These are phyloP conservation scores for Trametes cinnabarina DNA, from an alignment of 768 basidiomycete genomes.

Conservation along the genomic window DNA sequence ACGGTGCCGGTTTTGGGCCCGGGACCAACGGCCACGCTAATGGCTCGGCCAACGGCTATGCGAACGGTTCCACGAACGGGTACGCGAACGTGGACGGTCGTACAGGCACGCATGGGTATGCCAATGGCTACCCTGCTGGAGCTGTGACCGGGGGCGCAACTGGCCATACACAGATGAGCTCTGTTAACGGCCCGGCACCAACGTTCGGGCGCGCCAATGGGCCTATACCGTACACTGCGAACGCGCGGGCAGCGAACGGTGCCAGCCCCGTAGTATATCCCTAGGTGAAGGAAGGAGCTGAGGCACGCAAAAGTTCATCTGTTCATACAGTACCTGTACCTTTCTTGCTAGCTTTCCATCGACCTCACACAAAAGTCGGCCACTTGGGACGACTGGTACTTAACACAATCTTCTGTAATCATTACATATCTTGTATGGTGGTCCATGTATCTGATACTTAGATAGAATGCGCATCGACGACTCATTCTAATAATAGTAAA, in stretches of 20 bases:
- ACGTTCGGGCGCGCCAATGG: background rate
- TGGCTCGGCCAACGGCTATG: background rate
- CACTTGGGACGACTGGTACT: too few relatives aligned
- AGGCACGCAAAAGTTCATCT: background rate
- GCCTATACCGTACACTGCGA: background rate
- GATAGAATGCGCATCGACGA: too few relatives aligned
- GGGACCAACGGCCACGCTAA: background rate
- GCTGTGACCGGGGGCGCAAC: background rate
- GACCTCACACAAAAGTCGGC: too few relatives aligned
- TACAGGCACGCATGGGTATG: background rate
- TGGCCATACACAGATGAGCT: background rate
- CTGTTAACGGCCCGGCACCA: background rate
- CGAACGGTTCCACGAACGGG: background rate
- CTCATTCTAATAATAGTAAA: too few relatives aligned
- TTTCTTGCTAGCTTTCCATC: too few relatives aligned
- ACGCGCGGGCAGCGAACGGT: background rate
- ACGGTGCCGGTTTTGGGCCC: constrained; percentile 2
- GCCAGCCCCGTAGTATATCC: background rate
- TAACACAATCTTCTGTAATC: too few relatives aligned
- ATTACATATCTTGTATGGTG: too few relatives aligned
- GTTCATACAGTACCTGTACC: too few relatives aligned
- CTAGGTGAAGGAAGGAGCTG: background rate
- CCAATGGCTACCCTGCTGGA: background rate
- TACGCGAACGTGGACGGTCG: too few relatives aligned
- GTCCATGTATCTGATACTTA: too few relatives aligned